These are phyloP conservation scores for Didymellaceae sp. DNA, from an alignment of 2,329 filamentous ascomycete genomes.

Conservation along the genomic window DNA sequence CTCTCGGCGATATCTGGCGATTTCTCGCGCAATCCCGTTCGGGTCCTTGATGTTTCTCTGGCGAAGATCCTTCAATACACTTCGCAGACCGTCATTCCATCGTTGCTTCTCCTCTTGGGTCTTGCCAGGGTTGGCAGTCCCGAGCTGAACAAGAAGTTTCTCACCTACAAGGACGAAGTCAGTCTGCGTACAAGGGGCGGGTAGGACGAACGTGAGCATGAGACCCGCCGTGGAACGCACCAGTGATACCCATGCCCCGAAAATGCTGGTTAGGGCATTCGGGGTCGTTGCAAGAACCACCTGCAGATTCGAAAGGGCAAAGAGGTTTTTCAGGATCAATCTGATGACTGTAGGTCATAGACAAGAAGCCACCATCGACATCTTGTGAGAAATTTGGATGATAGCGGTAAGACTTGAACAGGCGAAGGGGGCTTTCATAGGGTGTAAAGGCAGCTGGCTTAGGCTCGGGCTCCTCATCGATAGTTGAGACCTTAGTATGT, in stretches of 20 bases:
- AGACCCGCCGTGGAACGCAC: conserved; percentile 64
- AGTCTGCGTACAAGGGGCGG: conserved; percentile 48
- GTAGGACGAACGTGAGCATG: conserved; percentile 27
- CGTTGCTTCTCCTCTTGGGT: conserved; percentile 65
- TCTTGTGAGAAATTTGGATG: conserved; percentile 76
- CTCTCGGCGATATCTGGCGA: conserved; percentile 48
- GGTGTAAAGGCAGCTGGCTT: conserved; percentile 57
- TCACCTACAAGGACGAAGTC: conserved; percentile 64
- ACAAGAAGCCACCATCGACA: conserved; percentile 79
- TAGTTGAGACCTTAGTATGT: conserved; percentile 23
- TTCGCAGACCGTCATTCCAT: conserved; percentile 49
- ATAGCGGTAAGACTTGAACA: conserved; percentile 88
- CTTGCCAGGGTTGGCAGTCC: conserved; percentile 67
- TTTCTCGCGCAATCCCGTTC: conserved; percentile 48
- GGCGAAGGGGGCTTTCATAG: conserved; percentile 82
- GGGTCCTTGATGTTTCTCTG: conserved; percentile 47
- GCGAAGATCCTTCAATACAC: conserved; percentile 47
- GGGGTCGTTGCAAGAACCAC: conserved; percentile 74
- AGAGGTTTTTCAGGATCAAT: conserved; percentile 78
- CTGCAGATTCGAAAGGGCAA: conserved; percentile 77
- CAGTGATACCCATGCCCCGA: conserved; percentile 71
- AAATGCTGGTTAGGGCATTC: conserved; percentile 85
- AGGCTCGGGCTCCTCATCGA: conserved; percentile 22
- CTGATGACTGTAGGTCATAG: conserved; percentile 90
- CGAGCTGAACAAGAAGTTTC: conserved; percentile 74